Conservation (phyloP, 2,329 filamentous ascomycete species). For the Xylariaceae sp. region DNA sequence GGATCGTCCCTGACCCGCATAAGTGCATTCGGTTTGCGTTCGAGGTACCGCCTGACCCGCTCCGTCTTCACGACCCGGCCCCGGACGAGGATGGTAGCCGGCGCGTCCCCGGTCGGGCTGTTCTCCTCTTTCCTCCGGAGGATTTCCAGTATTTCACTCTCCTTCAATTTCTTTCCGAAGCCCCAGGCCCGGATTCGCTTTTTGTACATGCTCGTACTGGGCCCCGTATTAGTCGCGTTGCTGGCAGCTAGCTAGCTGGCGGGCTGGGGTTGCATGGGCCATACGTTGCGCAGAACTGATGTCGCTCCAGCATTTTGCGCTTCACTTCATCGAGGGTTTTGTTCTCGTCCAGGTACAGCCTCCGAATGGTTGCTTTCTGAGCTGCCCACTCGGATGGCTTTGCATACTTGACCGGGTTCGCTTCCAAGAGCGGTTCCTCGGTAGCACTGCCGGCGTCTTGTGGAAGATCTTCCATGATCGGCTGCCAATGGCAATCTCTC, state of each 20-base stretch:
- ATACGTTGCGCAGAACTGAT: slow-evolving; percentile 36
- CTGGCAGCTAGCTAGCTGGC: background rate
- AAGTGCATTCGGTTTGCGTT: slow-evolving; percentile 29
- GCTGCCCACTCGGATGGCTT: slow-evolving; percentile 19
- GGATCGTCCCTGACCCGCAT: background rate
- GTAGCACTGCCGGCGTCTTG: background rate
- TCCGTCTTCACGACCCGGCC: slow-evolving; percentile 35
- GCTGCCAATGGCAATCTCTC: no score
- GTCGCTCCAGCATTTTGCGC: slow-evolving; percentile 33
- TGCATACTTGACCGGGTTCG: slow-evolving; percentile 12
- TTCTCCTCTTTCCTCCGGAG: slow-evolving; percentile 34
- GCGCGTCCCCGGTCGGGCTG: slow-evolving; percentile 28
- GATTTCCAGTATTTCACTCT: slow-evolving; percentile 36
- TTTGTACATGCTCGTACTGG: slow-evolving; percentile 39
- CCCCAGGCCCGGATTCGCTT: slow-evolving; percentile 39
- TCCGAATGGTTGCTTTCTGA: slow-evolving; percentile 29
- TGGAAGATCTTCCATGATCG: background rate
- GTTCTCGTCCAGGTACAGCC: slow-evolving; percentile 37
- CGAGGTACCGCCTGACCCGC: slow-evolving; percentile 36
- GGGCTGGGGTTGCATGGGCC: slow-evolving; percentile 12
- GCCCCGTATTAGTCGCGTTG: no score
- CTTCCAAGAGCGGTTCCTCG: background rate
- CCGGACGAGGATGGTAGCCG: slow-evolving; percentile 32
- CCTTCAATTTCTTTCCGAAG: slow-evolving; percentile 38
- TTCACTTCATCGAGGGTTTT: slow-evolving; percentile 37